Evolutionary conservation across 768 basidiomycete genomes (phyloP), one percentile per base, ranked within the genome.

Genomic region (Glaciozyma martinii): DNA sequence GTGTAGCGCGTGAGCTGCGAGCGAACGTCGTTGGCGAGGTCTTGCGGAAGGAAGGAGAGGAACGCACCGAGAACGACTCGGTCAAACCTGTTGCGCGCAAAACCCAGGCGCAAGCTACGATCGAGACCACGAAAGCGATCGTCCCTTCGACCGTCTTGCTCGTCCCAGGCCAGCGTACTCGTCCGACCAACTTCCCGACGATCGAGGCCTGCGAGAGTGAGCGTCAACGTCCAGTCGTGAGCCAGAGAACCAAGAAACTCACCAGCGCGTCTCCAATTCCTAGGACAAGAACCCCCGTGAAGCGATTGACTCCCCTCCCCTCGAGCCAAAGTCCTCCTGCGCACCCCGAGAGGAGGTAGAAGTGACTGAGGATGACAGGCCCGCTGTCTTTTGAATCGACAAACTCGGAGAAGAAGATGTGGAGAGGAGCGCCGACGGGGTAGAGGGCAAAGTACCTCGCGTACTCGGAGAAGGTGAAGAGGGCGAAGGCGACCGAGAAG

Each of bases 361-460:
- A 99, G 78, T 99, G 95, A 73, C 91, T 93, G 71, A 99, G 77
- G 71, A 99, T 93, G 32, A 92, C 95, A 16, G 93, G 94, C 5
- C 95, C 95, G 57, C 86, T 82, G 77, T 99, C 95, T 78, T 90
- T 89, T 72, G 86, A 82, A 78, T 99, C 95, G 75, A 98, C 80
- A 74, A 99, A 99, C 76, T 99, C 95, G 78, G 88, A 89, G 84
- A 99, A 85, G 77, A 99, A 99, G 61, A 97, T 79, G 77, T 99
- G 95, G 25, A 99, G 84, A 16, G 84, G 80, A 15, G 89, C 93
- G 19, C 92, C 91, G 72, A 97, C 89, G 5, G 95, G 95, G 78
- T 95, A 97, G 56, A 99, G 83, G 44, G 95, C 95, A 77, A 98
- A 99, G 77, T 97, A 99, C 64, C 95, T 89, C 68, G 97, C 84